Conservation (phyloP, 176 grass and related monocot genomes). For the Neostapfia colusana region DNA sequence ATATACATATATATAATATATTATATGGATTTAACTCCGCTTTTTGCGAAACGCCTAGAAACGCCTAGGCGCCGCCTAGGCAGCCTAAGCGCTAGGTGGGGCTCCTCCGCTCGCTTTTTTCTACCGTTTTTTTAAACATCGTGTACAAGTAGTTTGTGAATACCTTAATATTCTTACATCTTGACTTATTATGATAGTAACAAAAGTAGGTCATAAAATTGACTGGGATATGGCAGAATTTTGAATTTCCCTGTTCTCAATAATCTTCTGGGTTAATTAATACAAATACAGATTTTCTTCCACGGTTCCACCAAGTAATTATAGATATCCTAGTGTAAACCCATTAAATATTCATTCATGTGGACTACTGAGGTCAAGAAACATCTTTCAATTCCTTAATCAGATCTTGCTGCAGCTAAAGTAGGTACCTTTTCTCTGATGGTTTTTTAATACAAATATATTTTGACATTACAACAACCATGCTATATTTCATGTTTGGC, state of each 20-base stretch:
- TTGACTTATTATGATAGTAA: constrained; percentile 13
- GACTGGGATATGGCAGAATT: not conserved
- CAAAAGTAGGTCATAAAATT: not conserved
- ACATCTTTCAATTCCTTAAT: constrained; percentile 2
- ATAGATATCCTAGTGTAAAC: not conserved
- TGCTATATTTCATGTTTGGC: constrained; percentile 21
- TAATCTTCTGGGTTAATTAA: not conserved
- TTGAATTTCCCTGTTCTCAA: not conserved
- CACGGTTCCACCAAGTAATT: not conserved
- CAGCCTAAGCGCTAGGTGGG: too few species aligned
- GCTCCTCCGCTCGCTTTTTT: too few species aligned
- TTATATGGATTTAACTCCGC: too few species aligned
- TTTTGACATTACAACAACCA: constrained; percentile 2
- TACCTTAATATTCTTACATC: constrained; percentile 5
- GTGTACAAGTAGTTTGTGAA: constrained; percentile 8
- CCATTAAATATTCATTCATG: not conserved
- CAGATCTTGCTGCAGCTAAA: not conserved
- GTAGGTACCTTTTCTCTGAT: not conserved
- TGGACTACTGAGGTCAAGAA: constrained; percentile 18
- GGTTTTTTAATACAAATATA: not conserved
- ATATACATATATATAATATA: too few species aligned
- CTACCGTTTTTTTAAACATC: too few species aligned
- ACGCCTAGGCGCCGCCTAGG: too few species aligned
- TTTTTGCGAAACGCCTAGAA: too few species aligned
- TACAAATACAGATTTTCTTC: not conserved